A percentile compares a stretch with the other conserved stretches of the same genome.
phyloP scores from a whole-genome alignment of 83 land plant genomes.

The Diphasiastrum complanatum region DNA sequence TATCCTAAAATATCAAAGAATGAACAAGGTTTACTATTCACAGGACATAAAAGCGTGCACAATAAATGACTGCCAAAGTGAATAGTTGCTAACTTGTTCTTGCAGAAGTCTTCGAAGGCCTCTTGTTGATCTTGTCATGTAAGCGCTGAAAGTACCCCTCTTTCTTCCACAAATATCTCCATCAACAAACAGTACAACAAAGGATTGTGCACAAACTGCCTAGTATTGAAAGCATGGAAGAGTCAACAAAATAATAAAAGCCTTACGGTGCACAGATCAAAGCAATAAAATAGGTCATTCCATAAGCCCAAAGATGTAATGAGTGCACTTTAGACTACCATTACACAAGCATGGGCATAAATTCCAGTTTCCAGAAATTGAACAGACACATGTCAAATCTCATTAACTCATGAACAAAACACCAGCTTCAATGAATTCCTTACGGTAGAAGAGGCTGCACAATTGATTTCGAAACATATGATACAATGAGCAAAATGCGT shows the following conservation, averaged over 20 bases:
- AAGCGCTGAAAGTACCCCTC: conserved; percentile 47
- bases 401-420: neutral
- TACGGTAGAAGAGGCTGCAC: conserved; percentile 75
- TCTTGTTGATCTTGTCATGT: conserved; percentile 72
- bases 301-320: neutral
- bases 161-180: conserved; percentile 29
- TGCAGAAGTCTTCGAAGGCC: conserved; percentile 62
- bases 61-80: neutral
- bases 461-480: conserved; percentile 61
- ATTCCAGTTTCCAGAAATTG: neutral
- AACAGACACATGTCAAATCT: neutral
- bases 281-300: neutral
- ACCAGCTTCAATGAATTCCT: neutral
- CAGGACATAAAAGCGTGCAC: neutral
- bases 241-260: neutral
- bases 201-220: conserved; percentile 72
- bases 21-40: neutral
- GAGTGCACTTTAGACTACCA: neutral
- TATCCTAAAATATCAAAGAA: conserved; percentile 35
- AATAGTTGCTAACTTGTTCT: conserved; percentile 58
- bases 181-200: conserved; percentile 67
- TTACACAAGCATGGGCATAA: neutral
- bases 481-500: conserved; percentile 72
- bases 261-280: neutral
- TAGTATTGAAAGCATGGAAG: conserved; percentile 5